These are phyloP conservation scores for Bipolaris bicolor DNA, from an alignment of 2,329 filamentous ascomycete genomes.

Conservation along the genomic window DNA sequence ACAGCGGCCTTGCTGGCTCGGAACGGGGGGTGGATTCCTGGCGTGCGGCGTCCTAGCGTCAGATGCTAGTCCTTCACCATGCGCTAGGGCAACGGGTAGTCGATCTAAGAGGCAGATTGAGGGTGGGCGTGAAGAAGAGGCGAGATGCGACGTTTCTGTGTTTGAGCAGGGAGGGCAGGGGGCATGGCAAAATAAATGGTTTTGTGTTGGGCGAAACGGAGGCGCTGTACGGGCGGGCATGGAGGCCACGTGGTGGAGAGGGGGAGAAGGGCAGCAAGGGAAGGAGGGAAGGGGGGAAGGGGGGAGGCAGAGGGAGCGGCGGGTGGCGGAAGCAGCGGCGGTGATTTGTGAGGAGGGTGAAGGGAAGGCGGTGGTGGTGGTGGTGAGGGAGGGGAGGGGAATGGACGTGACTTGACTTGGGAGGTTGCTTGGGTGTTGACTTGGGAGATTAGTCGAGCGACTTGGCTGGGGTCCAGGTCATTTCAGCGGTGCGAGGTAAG, in stretches of 20 bases:
- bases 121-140: background rate
- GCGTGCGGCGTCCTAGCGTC: constrained; percentile 13
- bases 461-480: background rate
- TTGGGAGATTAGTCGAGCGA: background rate
- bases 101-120: background rate
- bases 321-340: background rate
- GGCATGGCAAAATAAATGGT: background rate
- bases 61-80: constrained; percentile 14
- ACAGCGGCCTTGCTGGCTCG: constrained; percentile 15
- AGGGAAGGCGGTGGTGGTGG: background rate
- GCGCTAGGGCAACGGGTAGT: constrained; percentile 18
- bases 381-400: background rate
- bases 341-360: background rate
- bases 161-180: background rate
- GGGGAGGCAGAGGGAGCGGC: background rate
- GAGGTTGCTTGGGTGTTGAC: background rate
- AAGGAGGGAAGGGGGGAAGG: background rate
- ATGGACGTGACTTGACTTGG: no score
- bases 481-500: background rate
- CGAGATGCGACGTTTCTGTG: constrained; percentile 1
- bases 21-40: constrained; percentile 18
- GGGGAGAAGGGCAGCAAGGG: background rate
- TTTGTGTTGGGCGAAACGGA: background rate
- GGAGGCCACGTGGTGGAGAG: background rate
- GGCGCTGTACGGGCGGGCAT: background rate